A percentile compares a stretch with the other conserved stretches of the same genome.
phyloP scores from a whole-genome alignment of 2,329 filamentous ascomycete species.

The Didymella exigua region DNA sequence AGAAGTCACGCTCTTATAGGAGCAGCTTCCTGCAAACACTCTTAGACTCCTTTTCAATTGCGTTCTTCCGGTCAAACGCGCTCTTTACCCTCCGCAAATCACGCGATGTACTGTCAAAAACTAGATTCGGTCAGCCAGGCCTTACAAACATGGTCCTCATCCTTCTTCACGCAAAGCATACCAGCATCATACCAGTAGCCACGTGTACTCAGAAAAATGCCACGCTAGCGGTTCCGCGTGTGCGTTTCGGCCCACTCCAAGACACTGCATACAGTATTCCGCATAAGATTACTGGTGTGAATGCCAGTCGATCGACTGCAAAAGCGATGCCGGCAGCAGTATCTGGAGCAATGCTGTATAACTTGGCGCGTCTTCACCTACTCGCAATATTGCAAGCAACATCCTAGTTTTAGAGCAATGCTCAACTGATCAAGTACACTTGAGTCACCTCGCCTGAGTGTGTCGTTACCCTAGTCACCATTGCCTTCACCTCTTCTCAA shows the following conservation, averaged over 20 bases:
- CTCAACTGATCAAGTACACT: neutral
- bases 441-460: neutral
- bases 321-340: neutral
- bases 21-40: neutral
- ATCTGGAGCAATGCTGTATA: neutral
- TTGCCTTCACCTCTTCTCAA: constrained; percentile 1
- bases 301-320: neutral
- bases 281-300: too few relatives aligned
- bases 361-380: neutral
- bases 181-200: neutral
- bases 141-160: neutral
- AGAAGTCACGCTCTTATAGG: neutral
- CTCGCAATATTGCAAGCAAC: neutral
- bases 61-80: too few relatives aligned
- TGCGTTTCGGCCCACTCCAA: neutral
- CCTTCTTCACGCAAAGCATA: neutral
- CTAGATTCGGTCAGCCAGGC: neutral
- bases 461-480: too few relatives aligned
- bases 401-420: neutral
- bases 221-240: neutral
- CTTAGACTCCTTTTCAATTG: neutral
- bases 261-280: neutral
- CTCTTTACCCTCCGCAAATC: neutral
- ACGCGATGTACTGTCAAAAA: neutral
- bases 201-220: neutral